These are phyloP conservation scores for Aspergillus pseudoterreus DNA, from an alignment of 2,329 filamentous ascomycete species.

Conservation along the genomic window DNA sequence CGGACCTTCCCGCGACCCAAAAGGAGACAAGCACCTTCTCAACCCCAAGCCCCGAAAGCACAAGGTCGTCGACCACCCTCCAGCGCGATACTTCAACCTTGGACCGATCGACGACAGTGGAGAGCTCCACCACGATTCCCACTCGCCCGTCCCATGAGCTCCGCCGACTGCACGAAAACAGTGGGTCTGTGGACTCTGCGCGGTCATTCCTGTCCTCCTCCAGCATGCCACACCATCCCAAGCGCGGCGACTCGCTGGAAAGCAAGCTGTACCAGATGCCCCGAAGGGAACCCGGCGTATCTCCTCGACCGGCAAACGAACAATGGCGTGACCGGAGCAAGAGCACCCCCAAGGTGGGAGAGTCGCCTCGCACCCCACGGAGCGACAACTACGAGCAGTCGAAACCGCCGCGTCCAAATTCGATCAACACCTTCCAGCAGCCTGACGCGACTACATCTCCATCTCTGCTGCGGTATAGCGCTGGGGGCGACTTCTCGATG, in stretches of 20 bases:
- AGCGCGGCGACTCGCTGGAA: slow-evolving; percentile 60
- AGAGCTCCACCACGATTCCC: slow-evolving; percentile 26
- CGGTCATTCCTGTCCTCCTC: slow-evolving; percentile 30
- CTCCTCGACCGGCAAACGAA: slow-evolving; percentile 33
- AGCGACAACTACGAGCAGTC: slow-evolving; percentile 36
- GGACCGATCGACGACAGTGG: slow-evolving; percentile 18
- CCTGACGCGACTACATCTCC: slow-evolving; percentile 56
- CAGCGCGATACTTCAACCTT: slow-evolving; percentile 30
- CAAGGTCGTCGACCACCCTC: slow-evolving; percentile 18
- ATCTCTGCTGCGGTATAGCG: slow-evolving; percentile 68
- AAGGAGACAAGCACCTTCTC: slow-evolving; percentile 40
- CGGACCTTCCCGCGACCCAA: slow-evolving; percentile 34
- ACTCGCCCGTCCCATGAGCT: slow-evolving; percentile 59
- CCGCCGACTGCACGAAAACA: slow-evolving; percentile 52
- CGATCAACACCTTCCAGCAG: slow-evolving; percentile 41
- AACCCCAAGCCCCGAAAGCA: slow-evolving; percentile 29
- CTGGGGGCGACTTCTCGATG: slow-evolving; percentile 83
- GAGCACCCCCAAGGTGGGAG: slow-evolving; percentile 40
- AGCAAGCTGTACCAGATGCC: slow-evolving; percentile 52
- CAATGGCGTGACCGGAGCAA: slow-evolving; percentile 33
- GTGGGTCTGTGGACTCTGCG: slow-evolving; percentile 37
- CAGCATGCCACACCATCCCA: slow-evolving; percentile 42
- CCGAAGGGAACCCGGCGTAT: slow-evolving; percentile 59
- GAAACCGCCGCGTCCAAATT: slow-evolving; percentile 43
- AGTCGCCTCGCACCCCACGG: slow-evolving; percentile 48